phyloP scores from a whole-genome alignment of 2,329 filamentous ascomycete species.

The Beauveria sp. region DNA sequence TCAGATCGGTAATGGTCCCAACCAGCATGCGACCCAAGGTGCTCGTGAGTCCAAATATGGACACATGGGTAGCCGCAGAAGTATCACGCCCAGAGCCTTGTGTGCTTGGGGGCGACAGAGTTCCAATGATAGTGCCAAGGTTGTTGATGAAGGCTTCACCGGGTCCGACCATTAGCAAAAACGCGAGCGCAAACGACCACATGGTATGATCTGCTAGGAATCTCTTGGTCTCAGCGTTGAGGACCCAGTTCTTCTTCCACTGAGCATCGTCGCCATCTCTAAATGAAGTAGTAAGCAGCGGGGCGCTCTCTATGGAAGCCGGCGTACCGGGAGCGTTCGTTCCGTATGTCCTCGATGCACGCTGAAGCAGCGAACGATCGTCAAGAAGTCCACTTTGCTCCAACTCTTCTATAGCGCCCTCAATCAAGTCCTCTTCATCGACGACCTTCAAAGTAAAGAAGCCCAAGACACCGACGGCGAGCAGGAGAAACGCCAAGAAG shows the following conservation, averaged over 20 bases:
- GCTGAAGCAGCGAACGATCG: slow-evolving; percentile 63
- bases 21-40: slow-evolving; percentile 86
- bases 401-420: slow-evolving; percentile 83
- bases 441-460: slow-evolving; percentile 69
- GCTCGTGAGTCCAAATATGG: slow-evolving; percentile 82
- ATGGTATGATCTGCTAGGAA: slow-evolving; percentile 87
- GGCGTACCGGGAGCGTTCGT: slow-evolving; percentile 34
- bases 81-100: slow-evolving; percentile 37
- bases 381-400: slow-evolving; percentile 79
- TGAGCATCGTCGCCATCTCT: slow-evolving; percentile 41
- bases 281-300: slow-evolving; percentile 26
- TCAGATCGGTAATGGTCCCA: slow-evolving; percentile 78
- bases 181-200: slow-evolving; percentile 88
- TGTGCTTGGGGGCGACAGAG: slow-evolving; percentile 57
- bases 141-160: slow-evolving; percentile 99
- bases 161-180: slow-evolving; percentile 87
- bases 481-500: slow-evolving; percentile 68
- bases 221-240: slow-evolving; percentile 81
- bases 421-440: slow-evolving; percentile 79
- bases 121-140: slow-evolving; percentile 85
- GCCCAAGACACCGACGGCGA: slow-evolving; percentile 64
- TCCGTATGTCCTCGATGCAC: slow-evolving; percentile 53
- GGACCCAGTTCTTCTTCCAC: slow-evolving; percentile 78
- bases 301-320: slow-evolving; percentile 37
- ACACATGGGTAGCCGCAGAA: slow-evolving; percentile 79